These are phyloP conservation scores for Fusarium tjaetaba DNA, from an alignment of 2,329 filamentous ascomycete genomes.

Conservation along the genomic window DNA sequence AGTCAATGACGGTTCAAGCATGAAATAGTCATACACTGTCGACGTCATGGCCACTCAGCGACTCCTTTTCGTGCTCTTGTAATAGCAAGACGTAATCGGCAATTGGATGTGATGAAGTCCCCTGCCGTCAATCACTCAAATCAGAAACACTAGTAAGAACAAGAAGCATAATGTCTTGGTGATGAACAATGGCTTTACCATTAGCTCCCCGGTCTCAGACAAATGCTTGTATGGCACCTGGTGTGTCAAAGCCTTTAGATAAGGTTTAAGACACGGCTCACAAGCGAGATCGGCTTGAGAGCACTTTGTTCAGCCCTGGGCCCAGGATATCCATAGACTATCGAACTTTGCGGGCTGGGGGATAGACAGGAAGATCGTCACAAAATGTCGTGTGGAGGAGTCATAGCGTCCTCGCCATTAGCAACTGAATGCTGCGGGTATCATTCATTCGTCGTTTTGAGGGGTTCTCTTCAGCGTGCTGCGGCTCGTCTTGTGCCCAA, in stretches of 20 bases:
- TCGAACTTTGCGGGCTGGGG: neutral
- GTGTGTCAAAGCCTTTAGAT: neutral
- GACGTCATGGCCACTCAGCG: neutral
- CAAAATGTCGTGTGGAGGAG: neutral
- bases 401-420: neutral
- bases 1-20: conserved; percentile 3
- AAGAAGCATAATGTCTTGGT: neutral
- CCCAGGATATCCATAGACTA: neutral
- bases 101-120: neutral
- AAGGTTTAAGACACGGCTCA: conserved; percentile 4
- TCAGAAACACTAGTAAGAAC: neutral
- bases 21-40: neutral
- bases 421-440: conserved; percentile 2
- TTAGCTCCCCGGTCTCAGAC: conserved; percentile 3
- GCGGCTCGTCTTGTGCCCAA: conserved; percentile 63
- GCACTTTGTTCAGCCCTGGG: neutral
- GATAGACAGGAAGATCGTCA: neutral
- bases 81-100: neutral
- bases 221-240: conserved; percentile 2
- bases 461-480: conserved; percentile 38
- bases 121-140: neutral
- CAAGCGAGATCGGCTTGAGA: neutral
- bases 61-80: neutral
- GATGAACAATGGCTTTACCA: conserved; percentile 1
- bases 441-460: conserved; percentile 14